These are phyloP conservation scores for Mortierella sp. DNA, from an alignment of 371 early-diverging fungal species.

Conservation along the genomic window DNA sequence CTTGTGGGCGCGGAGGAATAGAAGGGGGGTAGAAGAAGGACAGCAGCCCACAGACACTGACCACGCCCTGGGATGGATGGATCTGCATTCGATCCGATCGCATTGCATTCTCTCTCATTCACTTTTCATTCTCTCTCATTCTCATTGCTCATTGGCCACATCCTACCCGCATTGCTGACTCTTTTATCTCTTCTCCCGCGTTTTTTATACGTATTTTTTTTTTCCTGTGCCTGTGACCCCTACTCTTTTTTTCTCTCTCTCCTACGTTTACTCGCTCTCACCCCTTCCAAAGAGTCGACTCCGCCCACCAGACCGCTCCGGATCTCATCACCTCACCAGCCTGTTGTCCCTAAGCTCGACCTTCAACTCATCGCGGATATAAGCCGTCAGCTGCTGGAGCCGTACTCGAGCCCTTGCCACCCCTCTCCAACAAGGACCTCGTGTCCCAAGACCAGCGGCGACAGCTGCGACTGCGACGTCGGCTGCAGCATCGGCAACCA, in stretches of 20 bases:
- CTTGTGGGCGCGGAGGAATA: too few relatives aligned
- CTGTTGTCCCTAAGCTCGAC: neutral
- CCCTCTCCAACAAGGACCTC: neutral
- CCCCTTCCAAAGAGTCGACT: constrained; percentile 21
- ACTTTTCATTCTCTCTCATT: too few relatives aligned
- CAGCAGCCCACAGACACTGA: neutral
- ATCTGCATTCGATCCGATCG: too few relatives aligned
- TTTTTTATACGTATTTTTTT: too few relatives aligned
- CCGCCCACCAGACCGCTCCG: neutral
- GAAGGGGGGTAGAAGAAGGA: too few relatives aligned
- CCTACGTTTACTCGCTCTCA: neutral
- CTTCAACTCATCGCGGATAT: constrained; percentile 10
- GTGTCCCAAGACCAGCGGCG: constrained; percentile 1
- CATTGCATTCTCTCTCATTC: too few relatives aligned
- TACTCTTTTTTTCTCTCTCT: neutral
- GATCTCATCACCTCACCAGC: neutral
- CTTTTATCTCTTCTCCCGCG: too few relatives aligned
- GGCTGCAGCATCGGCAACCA: neutral
- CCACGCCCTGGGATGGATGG: neutral
- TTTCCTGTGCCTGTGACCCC: neutral
- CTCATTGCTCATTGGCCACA: too few relatives aligned
- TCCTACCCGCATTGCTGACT: too few relatives aligned
- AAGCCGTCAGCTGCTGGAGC: constrained; percentile 3
- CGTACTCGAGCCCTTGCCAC: neutral
- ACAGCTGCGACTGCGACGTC: neutral